These are phyloP conservation scores for Rhodotorula sp. DNA, from an alignment of 1,284 basidiomycete genomes.

Conservation along the genomic window DNA sequence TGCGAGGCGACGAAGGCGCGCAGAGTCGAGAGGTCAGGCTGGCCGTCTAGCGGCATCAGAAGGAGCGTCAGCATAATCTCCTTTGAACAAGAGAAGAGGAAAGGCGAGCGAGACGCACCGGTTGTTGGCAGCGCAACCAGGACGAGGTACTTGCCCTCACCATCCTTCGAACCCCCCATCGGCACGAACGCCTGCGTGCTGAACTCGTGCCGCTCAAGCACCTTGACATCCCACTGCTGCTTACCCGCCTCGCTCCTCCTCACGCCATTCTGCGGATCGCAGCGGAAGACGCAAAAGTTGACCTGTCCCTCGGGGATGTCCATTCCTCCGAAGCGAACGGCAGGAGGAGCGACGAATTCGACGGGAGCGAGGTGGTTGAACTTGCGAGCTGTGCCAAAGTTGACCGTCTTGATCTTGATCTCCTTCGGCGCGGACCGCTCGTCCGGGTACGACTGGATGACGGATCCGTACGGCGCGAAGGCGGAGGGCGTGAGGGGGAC, in stretches of 20 bases:
- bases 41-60: constrained; percentile 57
- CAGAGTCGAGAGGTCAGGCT: constrained; percentile 69
- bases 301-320: constrained; percentile 8
- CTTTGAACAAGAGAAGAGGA: fast-evolving
- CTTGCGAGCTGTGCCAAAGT: constrained; percentile 82
- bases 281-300: constrained; percentile 45
- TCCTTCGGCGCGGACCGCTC: constrained; percentile 60
- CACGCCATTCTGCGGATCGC: constrained; percentile 41
- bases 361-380: constrained; percentile 79
- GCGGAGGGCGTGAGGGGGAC: constrained; percentile 76
- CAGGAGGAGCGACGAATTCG: constrained; percentile 25
- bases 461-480: constrained; percentile 78
- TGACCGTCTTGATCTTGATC: constrained; percentile 71
- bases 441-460: constrained; percentile 75
- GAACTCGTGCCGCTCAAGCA: constrained; percentile 67
- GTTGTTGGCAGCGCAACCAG: constrained; percentile 73
- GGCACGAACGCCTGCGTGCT: constrained; percentile 75
- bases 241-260: constrained; percentile 48
- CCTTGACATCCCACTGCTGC: constrained; percentile 52
- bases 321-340: neutral
- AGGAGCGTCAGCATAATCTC: neutral
- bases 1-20: constrained; percentile 75
- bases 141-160: constrained; percentile 63
- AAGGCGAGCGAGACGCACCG: constrained; percentile 44
- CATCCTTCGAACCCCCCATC: constrained; percentile 58